Percentiles rank a stretch among this genome's conserved stretches.
Evolutionary conservation across 108 stramenopile species (phyloP).

Genomic region (Nitzschia sp.): DNA sequence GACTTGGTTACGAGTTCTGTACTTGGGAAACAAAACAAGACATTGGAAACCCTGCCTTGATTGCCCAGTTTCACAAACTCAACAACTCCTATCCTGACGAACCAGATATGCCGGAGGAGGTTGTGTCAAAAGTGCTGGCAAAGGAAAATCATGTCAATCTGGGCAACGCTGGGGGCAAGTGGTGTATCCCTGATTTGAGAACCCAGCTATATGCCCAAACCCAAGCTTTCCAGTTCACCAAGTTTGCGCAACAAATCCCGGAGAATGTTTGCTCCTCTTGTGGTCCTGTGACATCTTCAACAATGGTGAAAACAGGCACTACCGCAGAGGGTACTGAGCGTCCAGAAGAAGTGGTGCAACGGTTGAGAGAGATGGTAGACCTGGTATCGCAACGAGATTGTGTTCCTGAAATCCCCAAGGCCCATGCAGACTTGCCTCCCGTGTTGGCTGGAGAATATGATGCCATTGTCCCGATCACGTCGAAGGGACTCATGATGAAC

Average conservation of each 20-base stretch:
- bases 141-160: constrained; percentile 50
- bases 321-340: constrained; percentile 3
- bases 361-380: constrained; percentile 37
- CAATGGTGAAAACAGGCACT: neutral
- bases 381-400: constrained; percentile 26
- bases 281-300: constrained; percentile 54
- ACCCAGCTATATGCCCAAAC: constrained; percentile 78
- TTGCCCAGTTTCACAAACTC: constrained; percentile 70
- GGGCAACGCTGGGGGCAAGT: constrained; percentile 61
- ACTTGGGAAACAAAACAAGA: constrained; percentile 96
- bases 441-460: constrained; percentile 79
- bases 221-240: constrained; percentile 71
- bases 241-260: constrained; percentile 73
- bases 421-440: constrained; percentile 52
- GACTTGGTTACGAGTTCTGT: constrained; percentile 90
- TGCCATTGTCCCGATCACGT: constrained; percentile 76
- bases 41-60: constrained; percentile 65
- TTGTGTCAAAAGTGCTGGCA: constrained; percentile 46
- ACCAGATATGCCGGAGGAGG: constrained; percentile 56
- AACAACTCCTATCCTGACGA: constrained; percentile 75
- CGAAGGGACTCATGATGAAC: constrained; percentile 82
- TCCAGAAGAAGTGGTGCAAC: constrained; percentile 36
- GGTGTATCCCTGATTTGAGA: constrained; percentile 47
- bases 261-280: constrained; percentile 50
- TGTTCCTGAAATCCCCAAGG: constrained; percentile 15